These are phyloP conservation scores for Lentinula sp. DNA, from an alignment of 768 basidiomycete species.

Conservation along the genomic window DNA sequence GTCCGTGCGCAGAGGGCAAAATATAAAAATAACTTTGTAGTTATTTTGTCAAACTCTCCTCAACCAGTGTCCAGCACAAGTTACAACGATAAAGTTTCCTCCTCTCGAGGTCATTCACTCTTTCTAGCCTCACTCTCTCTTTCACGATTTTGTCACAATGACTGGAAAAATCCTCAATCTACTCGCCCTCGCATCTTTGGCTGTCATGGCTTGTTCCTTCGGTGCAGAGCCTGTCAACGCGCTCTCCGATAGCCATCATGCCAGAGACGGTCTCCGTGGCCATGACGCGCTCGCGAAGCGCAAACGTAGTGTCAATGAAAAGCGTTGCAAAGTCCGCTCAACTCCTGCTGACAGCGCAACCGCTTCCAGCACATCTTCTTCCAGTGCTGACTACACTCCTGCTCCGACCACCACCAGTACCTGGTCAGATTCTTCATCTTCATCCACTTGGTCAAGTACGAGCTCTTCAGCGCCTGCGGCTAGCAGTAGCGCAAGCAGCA, in stretches of 20 bases:
- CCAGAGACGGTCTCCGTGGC: conserved; percentile 35
- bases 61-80: conserved; percentile 15
- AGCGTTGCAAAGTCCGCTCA: conserved; percentile 56
- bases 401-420: conserved; percentile 12
- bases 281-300: conserved; percentile 45
- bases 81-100: conserved; percentile 9
- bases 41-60: conserved; percentile 16
- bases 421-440: background rate
- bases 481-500: background rate
- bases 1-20: conserved; percentile 3
- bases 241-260: conserved; percentile 39
- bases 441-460: conserved; percentile 3
- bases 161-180: conserved; percentile 48
- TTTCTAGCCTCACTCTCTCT: conserved; percentile 12
- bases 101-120: conserved; percentile 12
- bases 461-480: conserved; percentile 12
- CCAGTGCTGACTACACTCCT: conserved; percentile 8
- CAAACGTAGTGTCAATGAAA: conserved; percentile 35
- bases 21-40: conserved; percentile 8
- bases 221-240: conserved; percentile 43
- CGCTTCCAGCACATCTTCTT: conserved; percentile 11
- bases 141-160: conserved; percentile 31
- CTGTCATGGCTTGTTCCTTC: conserved; percentile 48
- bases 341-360: conserved; percentile 19
- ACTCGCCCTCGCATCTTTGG: conserved; percentile 51